phyloP scores from a whole-genome alignment of 169 alveolate genomes.

The Plasmodium gallinaceum region DNA sequence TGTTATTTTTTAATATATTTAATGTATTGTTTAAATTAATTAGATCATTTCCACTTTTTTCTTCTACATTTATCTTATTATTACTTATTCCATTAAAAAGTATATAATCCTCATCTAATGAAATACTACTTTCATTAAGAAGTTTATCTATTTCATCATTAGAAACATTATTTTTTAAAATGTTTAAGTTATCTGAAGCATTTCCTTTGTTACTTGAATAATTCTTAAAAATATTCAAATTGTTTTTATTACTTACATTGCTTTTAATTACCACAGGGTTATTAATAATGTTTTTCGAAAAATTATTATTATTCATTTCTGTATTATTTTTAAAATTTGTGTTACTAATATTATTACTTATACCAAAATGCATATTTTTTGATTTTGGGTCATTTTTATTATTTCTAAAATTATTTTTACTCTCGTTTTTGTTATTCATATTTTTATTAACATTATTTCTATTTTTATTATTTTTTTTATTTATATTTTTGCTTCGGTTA shows the following conservation, averaged over 20 bases:
- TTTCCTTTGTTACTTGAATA: conserved; percentile 9
- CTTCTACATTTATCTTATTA: background rate
- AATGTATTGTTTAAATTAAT: conserved; percentile 33
- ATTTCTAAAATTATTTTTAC: too few species aligned
- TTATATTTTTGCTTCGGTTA: too few species aligned
- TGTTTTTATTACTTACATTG: conserved; percentile 11
- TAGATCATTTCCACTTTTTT: conserved; percentile 17
- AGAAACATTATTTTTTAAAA: background rate
- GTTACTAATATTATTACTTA: too few species aligned
- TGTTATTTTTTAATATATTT: conserved; percentile 40
- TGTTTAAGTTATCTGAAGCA: conserved; percentile 16
- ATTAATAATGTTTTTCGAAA: background rate
- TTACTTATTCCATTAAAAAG: background rate
- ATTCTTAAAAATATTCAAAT: conserved; percentile 21
- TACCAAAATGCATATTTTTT: too few species aligned
- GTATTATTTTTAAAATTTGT: too few species aligned
- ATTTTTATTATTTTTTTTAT: too few species aligned
- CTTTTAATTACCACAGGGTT: background rate
- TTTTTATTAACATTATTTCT: too few species aligned
- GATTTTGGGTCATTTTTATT: too few species aligned
- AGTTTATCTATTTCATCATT: conserved; percentile 4
- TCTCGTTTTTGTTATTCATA: too few species aligned
- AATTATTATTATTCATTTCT: too few species aligned
- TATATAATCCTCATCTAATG: conserved; percentile 3
- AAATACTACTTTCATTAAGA: conserved; percentile 12